These are phyloP conservation scores for Cadophora gregata DNA, from an alignment of 2,329 filamentous ascomycete species.

Conservation along the genomic window DNA sequence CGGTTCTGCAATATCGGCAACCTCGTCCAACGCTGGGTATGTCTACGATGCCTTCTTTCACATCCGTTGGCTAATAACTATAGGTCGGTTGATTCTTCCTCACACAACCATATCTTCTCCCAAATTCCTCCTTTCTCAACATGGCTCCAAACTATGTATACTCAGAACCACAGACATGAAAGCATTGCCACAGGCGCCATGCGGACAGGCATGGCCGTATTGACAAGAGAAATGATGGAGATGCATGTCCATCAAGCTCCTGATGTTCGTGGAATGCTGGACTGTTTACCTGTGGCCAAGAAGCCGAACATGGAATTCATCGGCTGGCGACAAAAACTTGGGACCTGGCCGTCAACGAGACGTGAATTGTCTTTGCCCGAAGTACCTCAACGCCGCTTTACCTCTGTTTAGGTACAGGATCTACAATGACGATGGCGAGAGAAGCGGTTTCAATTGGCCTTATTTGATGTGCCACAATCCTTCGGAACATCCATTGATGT, in stretches of 20 bases:
- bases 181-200: slow-evolving; percentile 42
- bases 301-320: slow-evolving; percentile 27
- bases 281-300: slow-evolving; percentile 42
- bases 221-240: slow-evolving; percentile 42
- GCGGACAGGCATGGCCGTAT: slow-evolving; percentile 38
- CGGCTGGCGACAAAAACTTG: slow-evolving; percentile 42
- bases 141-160: slow-evolving; percentile 32
- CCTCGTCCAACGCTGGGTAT: slow-evolving; percentile 27
- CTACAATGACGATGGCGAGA: neutral
- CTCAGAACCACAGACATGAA: slow-evolving; percentile 40
- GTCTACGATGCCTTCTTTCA: neutral
- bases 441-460: neutral
- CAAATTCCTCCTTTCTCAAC: slow-evolving; percentile 27
- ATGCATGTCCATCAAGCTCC: slow-evolving; percentile 43
- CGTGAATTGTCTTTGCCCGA: slow-evolving; percentile 21
- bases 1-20: slow-evolving; percentile 21
- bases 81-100: slow-evolving; percentile 36
- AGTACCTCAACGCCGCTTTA: neutral
- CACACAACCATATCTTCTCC: slow-evolving; percentile 36
- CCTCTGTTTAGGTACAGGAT: neutral
- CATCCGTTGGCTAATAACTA: slow-evolving; percentile 12
- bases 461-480: neutral
- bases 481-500: neutral
- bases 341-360: slow-evolving; percentile 45
- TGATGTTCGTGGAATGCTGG: slow-evolving; percentile 37